Percentiles rank a stretch among this genome's conserved stretches.
These are phyloP conservation scores for Xylaria intraflava DNA, from an alignment of 495 filamentous ascomycete species.

Conservation along the genomic window DNA sequence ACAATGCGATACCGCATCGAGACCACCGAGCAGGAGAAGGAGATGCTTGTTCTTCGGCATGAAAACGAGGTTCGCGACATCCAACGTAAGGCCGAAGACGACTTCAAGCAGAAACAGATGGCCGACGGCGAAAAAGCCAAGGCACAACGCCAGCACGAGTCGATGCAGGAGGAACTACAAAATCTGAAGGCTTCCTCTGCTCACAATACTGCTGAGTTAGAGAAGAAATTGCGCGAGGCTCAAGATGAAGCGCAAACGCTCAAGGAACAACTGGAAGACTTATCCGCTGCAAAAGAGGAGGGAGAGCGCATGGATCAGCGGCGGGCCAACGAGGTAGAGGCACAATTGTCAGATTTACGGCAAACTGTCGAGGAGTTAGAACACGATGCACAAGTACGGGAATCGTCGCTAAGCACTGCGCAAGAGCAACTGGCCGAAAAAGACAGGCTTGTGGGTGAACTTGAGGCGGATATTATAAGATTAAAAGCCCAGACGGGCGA, in stretches of 20 bases:
- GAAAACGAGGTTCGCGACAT: constrained; percentile 77
- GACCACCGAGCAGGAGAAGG: constrained; percentile 81
- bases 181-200: constrained; percentile 58
- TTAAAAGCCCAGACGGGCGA: constrained; percentile 81
- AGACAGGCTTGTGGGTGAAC: constrained; percentile 59
- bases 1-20: constrained; percentile 47
- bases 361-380: constrained; percentile 63
- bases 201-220: constrained; percentile 62
- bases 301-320: constrained; percentile 65
- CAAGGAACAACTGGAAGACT: constrained; percentile 74
- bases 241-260: constrained; percentile 66
- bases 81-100: constrained; percentile 68
- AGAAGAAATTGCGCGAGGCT: constrained; percentile 61
- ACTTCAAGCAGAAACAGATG: constrained; percentile 75
- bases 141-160: constrained; percentile 63
- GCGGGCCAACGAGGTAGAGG: constrained; percentile 62
- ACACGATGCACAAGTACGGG: constrained; percentile 60
- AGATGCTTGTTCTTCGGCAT: constrained; percentile 64
- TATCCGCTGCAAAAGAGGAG: constrained; percentile 60
- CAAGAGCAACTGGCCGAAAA: constrained; percentile 62
- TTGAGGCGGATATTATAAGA: constrained; percentile 77
- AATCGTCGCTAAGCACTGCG: constrained; percentile 51
- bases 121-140: constrained; percentile 62
- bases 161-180: constrained; percentile 62
- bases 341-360: constrained; percentile 60